A percentile compares a stretch with the other conserved stretches of the same genome.
These are phyloP conservation scores for Candida koratica DNA, from an alignment of 805 yeast species.

Conservation along the genomic window DNA sequence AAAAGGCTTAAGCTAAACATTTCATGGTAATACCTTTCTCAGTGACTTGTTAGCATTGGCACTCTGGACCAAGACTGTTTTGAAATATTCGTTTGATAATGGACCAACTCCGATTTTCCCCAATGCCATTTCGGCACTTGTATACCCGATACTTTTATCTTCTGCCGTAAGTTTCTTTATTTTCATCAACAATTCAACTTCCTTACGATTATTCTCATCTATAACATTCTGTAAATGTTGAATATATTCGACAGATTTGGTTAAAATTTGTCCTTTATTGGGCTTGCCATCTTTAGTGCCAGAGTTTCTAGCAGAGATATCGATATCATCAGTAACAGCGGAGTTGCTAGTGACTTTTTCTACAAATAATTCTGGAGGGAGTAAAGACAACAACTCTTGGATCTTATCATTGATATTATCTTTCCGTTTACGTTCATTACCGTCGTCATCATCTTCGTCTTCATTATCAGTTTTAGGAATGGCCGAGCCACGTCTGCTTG, in stretches of 20 bases:
- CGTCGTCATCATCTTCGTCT: conserved; percentile 25
- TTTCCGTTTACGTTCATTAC: conserved; percentile 40
- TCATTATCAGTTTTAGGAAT: conserved; percentile 18
- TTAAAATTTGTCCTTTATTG: conserved; percentile 75
- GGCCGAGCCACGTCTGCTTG: conserved; percentile 33
- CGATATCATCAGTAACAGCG: conserved; percentile 16
- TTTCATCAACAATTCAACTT: conserved; percentile 65
- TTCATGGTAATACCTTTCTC: conserved; percentile 15
- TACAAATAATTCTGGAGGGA: conserved; percentile 33
- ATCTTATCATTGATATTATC: conserved; percentile 44
- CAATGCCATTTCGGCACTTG: conserved; percentile 76
- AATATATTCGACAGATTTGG: conserved; percentile 72
- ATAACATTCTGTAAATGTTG: conserved; percentile 64
- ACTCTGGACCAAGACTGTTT: conserved; percentile 22
- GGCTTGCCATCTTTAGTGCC: conserved; percentile 85
- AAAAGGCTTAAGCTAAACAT: background rate
- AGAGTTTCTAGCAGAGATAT: conserved; percentile 28
- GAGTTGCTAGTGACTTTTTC: conserved; percentile 19
- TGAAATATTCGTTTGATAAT: conserved; percentile 44
- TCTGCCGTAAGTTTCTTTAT: conserved; percentile 51
- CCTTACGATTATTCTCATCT: conserved; percentile 74
- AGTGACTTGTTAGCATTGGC: conserved; percentile 21
- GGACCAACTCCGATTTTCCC: conserved; percentile 84
- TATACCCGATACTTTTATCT: conserved; percentile 44
- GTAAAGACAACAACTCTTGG: conserved; percentile 38